Conservation (phyloP, 495 filamentous ascomycete genomes). For the Penicillium silybi region DNA sequence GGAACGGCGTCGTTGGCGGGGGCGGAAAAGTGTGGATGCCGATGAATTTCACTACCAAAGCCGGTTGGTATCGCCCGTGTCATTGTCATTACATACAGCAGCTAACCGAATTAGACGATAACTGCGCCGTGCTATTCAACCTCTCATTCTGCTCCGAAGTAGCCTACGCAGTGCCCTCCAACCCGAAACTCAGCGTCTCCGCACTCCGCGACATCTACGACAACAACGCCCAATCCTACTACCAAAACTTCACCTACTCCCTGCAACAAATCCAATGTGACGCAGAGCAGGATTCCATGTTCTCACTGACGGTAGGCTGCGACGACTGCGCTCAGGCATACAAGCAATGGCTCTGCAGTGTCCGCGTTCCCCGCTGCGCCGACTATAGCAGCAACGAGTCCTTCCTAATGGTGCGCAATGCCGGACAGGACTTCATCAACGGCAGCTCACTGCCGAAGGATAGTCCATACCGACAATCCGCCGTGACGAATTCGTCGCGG, state of each 20-base stretch:
- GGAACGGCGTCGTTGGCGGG: slow-evolving; percentile 52
- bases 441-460: slow-evolving; percentile 46
- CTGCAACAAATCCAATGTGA: slow-evolving; percentile 83
- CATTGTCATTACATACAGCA: not conserved
- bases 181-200: slow-evolving; percentile 44
- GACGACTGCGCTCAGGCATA: slow-evolving; percentile 73
- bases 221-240: slow-evolving; percentile 52
- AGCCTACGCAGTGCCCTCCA: slow-evolving; percentile 85
- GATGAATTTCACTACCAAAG: slow-evolving; percentile 70
- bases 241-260: slow-evolving; percentile 73
- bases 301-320: slow-evolving; percentile 77
- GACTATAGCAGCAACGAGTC: slow-evolving; percentile 60
- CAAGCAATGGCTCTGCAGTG: slow-evolving; percentile 90
- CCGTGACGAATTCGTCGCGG: slow-evolving; percentile 50
- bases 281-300: slow-evolving; percentile 62
- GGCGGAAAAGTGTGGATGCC: slow-evolving; percentile 68
- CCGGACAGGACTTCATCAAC: slow-evolving; percentile 65
- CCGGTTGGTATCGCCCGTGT: slow-evolving; percentile 47
- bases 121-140: slow-evolving; percentile 81
- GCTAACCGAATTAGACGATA: slow-evolving; percentile 44
- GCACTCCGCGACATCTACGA: slow-evolving; percentile 67
- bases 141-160: slow-evolving; percentile 80
- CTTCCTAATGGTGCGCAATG: slow-evolving; percentile 65
- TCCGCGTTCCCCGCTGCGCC: slow-evolving; percentile 85
- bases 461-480: slow-evolving; percentile 25